Evolutionary conservation across 1,284 basidiomycete species (phyloP), one percentile per base, ranked within the genome.

Genomic region (Cryptococcus sp.): DNA sequence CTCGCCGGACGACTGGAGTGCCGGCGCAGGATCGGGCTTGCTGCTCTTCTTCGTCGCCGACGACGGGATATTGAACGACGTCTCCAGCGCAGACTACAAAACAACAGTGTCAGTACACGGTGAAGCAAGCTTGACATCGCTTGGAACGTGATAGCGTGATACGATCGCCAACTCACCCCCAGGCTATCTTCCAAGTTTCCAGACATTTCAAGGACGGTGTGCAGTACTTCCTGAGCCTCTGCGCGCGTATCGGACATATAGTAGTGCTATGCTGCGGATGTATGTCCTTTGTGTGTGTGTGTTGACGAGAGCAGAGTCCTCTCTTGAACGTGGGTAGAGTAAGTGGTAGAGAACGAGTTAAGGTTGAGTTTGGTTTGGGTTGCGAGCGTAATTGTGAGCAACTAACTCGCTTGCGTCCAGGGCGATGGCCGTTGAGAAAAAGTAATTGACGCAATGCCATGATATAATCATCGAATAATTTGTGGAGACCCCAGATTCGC

Each of bases 61-160:
- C 17, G 71, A 68, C 27, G 77, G 74, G 53, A 74, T 69, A 40
- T 67, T 62, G 66, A 79, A 79, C 16, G 78, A 78, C 25, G 65
- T 64, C 45, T 68, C 64, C 44, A 79, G 71, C 40, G 76, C 74
- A 59, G 78, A 73, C 78, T 78, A 58, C 10, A 47, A 38, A 25
- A 39, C 15, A 38, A 1, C 25, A 27, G 8, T 35, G 55, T 54
- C 45, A 55, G 56, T 61, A 40, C 17, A 20, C 39, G 2, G 39
- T 41, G 5, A 27, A 15, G 13, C 27, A 25, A 45, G 2, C 10
- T 46, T 31, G 5, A 11, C 23, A n/a, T 10, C 17, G 48, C 4
- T 50, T 10, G 27, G 4, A 19, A 7, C 17, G 31, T 13, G 17
- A 35, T 13, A 19, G 8, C 17, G 31, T 13, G 17, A 35, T 47